These are phyloP conservation scores for Pseudotsuga menziesii DNA, from an alignment of 75 land plant species.

Conservation along the genomic window DNA sequence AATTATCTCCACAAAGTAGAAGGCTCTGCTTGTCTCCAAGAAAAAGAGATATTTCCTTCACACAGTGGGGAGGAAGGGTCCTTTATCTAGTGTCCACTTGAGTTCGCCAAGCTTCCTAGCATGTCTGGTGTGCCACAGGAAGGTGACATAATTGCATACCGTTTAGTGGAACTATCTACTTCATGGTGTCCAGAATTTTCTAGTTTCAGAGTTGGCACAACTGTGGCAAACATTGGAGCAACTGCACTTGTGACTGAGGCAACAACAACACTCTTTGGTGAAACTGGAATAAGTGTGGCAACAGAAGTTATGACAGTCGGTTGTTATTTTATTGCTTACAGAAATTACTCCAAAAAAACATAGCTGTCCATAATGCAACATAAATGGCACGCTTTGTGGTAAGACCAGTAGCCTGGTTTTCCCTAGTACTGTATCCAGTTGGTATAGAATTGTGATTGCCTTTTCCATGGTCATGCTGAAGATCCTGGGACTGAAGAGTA, in stretches of 20 bases:
- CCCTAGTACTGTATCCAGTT: constrained; percentile 83
- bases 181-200: too few relatives aligned
- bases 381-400: constrained; percentile 43
- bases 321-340: too few relatives aligned
- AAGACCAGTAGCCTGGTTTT: constrained; percentile 97
- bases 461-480: constrained; percentile 86
- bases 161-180: too few relatives aligned
- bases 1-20: too few relatives aligned
- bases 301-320: constrained; percentile 94
- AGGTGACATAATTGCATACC: too few relatives aligned
- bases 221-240: constrained; percentile 82
- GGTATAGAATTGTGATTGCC: constrained; percentile 83
- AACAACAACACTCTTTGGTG: constrained; percentile 87
- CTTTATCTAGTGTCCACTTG: too few relatives aligned
- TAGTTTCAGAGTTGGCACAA: too few relatives aligned
- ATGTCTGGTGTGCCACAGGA: too few relatives aligned
- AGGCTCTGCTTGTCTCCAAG: too few relatives aligned
- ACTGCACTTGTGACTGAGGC: constrained; percentile 89
- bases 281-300: constrained; percentile 94
- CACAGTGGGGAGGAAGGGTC: too few relatives aligned
- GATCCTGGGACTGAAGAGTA: constrained; percentile 78
- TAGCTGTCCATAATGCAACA: constrained; percentile 40
- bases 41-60: too few relatives aligned
- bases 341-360: constrained; percentile 27
- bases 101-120: too few relatives aligned